Evolutionary conservation across 495 filamentous ascomycete species (phyloP).

Genomic region (Endocarpon pusillum): DNA sequence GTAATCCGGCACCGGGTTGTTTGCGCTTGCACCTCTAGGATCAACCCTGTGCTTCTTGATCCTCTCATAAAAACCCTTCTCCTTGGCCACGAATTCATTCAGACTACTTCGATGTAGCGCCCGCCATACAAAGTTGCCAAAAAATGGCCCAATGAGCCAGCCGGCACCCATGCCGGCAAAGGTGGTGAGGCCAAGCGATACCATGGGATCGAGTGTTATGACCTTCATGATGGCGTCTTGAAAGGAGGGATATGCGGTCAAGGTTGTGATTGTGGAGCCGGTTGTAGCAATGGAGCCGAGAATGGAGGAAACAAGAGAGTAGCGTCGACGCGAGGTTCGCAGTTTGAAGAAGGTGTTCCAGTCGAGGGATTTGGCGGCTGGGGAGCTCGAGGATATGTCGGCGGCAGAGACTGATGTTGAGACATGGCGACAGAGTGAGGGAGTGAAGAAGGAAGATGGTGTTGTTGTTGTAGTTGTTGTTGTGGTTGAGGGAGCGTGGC

Average conservation of each 20-base stretch:
- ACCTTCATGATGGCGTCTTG: constrained; percentile 50
- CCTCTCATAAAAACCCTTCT: constrained; percentile 75
- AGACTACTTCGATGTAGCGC: constrained; percentile 28
- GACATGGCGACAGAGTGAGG: constrained; percentile 1
- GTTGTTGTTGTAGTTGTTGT: too few species aligned
- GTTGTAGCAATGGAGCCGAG: constrained; percentile 41
- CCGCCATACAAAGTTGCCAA: constrained; percentile 65
- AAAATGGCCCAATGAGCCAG: constrained; percentile 69
- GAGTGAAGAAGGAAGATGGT: constrained; percentile 1
- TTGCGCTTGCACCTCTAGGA: constrained; percentile 47
- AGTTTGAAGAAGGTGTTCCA: constrained; percentile 93
- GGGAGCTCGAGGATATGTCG: too few species aligned
- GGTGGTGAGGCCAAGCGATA: constrained; percentile 63
- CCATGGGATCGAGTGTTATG: constrained; percentile 67
- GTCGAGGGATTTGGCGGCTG: constrained; percentile 29
- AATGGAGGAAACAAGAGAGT: constrained; percentile 61
- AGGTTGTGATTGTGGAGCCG: constrained; percentile 39
- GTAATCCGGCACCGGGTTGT: constrained; percentile 58
- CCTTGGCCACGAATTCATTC: constrained; percentile 41
- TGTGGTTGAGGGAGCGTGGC: too few species aligned
- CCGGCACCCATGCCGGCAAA: constrained; percentile 55
- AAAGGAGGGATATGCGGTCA: constrained; percentile 43
- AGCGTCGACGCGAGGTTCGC: constrained; percentile 64
- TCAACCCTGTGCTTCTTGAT: constrained; percentile 85
- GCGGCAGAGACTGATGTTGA: background rate